These are phyloP conservation scores for Cucurbita ficifolia DNA, from an alignment of 306 rosid genomes.

Conservation along the genomic window DNA sequence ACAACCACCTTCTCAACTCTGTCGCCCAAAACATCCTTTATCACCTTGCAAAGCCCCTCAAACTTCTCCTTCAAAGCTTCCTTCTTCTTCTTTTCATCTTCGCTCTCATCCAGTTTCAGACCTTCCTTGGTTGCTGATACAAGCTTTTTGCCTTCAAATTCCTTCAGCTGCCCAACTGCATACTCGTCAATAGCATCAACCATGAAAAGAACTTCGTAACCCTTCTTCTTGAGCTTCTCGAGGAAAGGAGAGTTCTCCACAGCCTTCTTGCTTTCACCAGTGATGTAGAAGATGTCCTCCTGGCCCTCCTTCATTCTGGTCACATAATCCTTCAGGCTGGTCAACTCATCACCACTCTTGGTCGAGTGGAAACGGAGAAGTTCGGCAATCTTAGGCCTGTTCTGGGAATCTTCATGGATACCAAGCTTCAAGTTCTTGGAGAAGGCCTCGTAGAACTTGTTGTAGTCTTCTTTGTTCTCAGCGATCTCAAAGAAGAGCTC, in stretches of 20 bases:
- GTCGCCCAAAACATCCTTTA: constrained; percentile 89
- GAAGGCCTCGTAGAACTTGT: constrained; percentile 80
- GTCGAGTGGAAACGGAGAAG: constrained; percentile 77
- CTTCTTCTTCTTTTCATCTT: constrained; percentile 53
- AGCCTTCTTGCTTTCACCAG: constrained; percentile 88
- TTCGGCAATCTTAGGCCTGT: constrained; percentile 77
- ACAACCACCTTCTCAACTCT: constrained; percentile 82
- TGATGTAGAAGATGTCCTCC: constrained; percentile 67
- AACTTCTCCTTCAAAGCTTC: constrained; percentile 67
- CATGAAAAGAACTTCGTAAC: constrained; percentile 70
- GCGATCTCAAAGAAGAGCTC: constrained; percentile 84
- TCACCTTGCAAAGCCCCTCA: constrained; percentile 70
- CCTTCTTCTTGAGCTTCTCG: constrained; percentile 84
- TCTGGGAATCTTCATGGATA: constrained; percentile 70
- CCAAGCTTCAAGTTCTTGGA: constrained; percentile 83
- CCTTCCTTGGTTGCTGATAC: constrained; percentile 96
- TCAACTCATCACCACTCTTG: constrained; percentile 82
- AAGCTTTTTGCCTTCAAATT: constrained; percentile 79
- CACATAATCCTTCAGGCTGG: constrained; percentile 83
- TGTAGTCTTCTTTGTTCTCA: constrained; percentile 90
- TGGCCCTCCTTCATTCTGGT: constrained; percentile 99
- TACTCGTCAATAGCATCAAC: constrained; percentile 93
- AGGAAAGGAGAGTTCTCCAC: constrained; percentile 93
- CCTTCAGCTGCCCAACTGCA: constrained; percentile 84
- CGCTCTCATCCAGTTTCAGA: constrained; percentile 66